Percentiles rank a stretch among this genome's conserved stretches.
Conservation (phyloP, 78 protist species). For the Anaeramoeba ignava region DNA sequence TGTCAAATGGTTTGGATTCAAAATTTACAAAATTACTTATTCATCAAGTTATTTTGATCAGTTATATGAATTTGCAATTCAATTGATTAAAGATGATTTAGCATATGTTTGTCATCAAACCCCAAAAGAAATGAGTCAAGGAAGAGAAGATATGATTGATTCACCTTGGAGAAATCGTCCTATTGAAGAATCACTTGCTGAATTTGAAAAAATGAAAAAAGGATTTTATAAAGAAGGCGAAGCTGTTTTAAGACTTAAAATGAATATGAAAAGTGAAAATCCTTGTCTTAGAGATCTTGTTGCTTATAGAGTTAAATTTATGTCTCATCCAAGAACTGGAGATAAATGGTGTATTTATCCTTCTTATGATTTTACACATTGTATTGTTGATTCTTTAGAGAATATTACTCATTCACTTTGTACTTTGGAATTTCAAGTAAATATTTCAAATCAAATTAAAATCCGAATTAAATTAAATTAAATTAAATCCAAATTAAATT, state of each 20-base stretch:
- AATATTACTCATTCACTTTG: constrained; percentile 96
- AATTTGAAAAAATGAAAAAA: constrained; percentile 77
- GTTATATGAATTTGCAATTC: constrained; percentile 78
- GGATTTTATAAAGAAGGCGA: constrained; percentile 82
- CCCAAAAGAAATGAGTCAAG: constrained; percentile 37
- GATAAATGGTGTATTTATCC: constrained; percentile 95
- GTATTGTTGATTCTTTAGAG: constrained; percentile 89
- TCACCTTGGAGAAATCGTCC: constrained; percentile 78
- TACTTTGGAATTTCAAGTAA: constrained; percentile 87
- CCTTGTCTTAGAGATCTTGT: constrained; percentile 13
- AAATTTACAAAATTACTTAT: constrained; percentile 65
- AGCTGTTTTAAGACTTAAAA: constrained; percentile 76
- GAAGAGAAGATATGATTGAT: constrained; percentile 13
- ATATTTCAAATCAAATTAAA: background rate
- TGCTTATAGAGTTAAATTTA: background rate
- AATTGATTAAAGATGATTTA: constrained; percentile 65
- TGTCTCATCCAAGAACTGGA: constrained; percentile 68
- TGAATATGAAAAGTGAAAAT: constrained; percentile 63
- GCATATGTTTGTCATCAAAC: constrained; percentile 89
- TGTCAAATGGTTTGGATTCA: constrained; percentile 85
- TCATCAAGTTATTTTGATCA: constrained; percentile 77
- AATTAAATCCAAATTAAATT: background rate
- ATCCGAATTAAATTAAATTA: background rate
- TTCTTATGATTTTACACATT: constrained; percentile 95
- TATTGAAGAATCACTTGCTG: constrained; percentile 68